These are phyloP conservation scores for Pichia sp. DNA, from an alignment of 1,139 yeast genomes.

Conservation along the genomic window DNA sequence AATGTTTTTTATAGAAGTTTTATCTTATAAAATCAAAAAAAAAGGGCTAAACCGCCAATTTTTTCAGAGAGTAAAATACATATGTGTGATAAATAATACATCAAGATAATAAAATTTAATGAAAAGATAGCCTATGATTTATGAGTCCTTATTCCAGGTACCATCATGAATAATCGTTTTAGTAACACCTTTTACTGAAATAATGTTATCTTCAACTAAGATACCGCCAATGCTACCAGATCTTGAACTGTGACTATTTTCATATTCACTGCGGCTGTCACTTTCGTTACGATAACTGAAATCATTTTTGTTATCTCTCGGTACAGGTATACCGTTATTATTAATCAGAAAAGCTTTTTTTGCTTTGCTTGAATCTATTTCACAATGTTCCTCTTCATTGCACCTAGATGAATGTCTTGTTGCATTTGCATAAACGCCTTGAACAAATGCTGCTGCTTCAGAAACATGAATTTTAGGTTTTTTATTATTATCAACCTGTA, in stretches of 20 bases:
- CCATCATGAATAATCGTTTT: constrained; percentile 60
- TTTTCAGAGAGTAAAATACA: too few species aligned
- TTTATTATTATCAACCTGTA: neutral
- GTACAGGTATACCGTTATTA: constrained; percentile 17
- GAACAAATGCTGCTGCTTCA: constrained; percentile 45
- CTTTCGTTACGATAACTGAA: neutral
- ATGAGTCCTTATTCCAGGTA: constrained; percentile 1
- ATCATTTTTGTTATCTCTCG: constrained; percentile 4
- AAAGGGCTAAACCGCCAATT: too few species aligned
- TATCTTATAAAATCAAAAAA: too few species aligned
- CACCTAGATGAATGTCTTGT: constrained; percentile 17
- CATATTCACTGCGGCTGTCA: neutral
- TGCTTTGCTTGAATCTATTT: neutral
- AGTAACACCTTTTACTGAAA: constrained; percentile 77
- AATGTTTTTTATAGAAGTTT: too few species aligned
- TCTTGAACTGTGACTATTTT: neutral
- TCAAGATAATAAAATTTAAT: too few species aligned
- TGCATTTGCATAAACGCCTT: constrained; percentile 25
- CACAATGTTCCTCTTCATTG: constrained; percentile 6
- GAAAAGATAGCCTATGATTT: neutral
- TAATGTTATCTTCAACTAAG: constrained; percentile 68
- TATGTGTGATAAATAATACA: too few species aligned
- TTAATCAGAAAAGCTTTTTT: constrained; percentile 9
- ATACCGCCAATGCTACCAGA: constrained; percentile 33
- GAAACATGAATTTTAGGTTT: constrained; percentile 35